Evolutionary conservation across 169 alveolate species (phyloP).

Genomic region (Eimeria zaria): DNA sequence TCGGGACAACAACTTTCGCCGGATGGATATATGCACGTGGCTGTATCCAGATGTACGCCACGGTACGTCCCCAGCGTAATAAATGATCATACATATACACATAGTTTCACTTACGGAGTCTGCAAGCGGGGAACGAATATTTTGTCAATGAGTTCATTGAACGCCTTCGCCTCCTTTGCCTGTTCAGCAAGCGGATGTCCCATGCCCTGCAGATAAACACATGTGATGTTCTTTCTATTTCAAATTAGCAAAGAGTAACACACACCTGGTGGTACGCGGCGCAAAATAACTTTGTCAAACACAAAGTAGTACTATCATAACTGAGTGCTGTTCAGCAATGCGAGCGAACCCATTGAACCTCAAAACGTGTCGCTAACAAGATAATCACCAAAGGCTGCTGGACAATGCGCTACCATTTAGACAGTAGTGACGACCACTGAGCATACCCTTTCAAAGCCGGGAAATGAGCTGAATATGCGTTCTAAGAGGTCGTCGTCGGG

Average conservation of each 20-base stretch:
- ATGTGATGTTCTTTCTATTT: not conserved
- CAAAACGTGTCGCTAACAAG: too few relatives aligned
- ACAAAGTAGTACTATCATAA: not conserved
- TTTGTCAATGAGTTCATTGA: constrained; percentile 33
- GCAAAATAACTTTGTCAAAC: not conserved
- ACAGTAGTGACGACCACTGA: not conserved
- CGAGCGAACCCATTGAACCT: too few relatives aligned
- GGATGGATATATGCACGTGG: not conserved
- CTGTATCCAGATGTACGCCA: not conserved
- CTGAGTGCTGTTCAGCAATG: not conserved
- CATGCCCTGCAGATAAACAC: not conserved
- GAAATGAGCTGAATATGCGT: not conserved
- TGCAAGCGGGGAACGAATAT: constrained; percentile 71
- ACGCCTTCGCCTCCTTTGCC: not conserved
- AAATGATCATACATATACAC: not conserved
- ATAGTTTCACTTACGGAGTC: constrained; percentile 35
- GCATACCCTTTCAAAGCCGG: not conserved
- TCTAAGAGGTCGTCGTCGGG: not conserved
- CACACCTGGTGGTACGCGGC: not conserved
- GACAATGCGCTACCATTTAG: not conserved
- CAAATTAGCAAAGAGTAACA: not conserved
- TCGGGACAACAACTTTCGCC: not conserved
- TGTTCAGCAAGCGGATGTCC: constrained; percentile 19
- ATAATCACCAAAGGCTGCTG: not conserved
- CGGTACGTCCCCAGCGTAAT: not conserved